These are phyloP conservation scores for Citrullus mucosospermus DNA, from an alignment of 306 rosid species.

Conservation along the genomic window DNA sequence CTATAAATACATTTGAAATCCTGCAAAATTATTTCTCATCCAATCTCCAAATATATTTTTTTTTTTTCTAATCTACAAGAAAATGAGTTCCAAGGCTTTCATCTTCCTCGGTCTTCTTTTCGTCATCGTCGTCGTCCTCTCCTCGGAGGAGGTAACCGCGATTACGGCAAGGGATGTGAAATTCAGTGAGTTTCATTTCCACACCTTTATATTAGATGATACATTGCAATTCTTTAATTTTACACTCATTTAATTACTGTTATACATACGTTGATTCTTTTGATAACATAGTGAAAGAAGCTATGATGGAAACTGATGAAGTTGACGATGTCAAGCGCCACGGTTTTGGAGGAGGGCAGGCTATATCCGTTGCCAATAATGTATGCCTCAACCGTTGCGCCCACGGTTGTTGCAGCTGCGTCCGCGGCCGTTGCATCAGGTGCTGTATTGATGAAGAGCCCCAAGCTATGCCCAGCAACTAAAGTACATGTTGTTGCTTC, in stretches of 20 bases:
- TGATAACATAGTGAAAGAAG: neutral
- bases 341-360: neutral
- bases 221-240: no score
- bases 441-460: conserved; percentile 19
- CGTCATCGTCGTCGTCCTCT: conserved; percentile 15
- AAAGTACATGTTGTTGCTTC: neutral
- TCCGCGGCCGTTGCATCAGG: conserved; percentile 15
- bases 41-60: no score
- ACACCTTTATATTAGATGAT: neutral
- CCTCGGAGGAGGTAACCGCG: neutral
- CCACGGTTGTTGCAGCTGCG: no score
- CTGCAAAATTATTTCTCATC: no score
- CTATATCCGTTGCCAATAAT: neutral
- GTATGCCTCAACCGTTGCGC: conserved; percentile 23
- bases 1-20: no score
- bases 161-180: no score
- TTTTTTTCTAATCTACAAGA: neutral
- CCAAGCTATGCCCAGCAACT: neutral
- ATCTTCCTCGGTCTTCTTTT: conserved; percentile 13
- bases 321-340: neutral
- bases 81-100: neutral
- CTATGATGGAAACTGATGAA: neutral
- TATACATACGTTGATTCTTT: no score
- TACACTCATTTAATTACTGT: no score
- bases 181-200: no score